Evolutionary conservation across 495 filamentous ascomycete genomes (phyloP), one percentile per base, ranked within the genome.

Genomic region (Trichocladium uniseriatum): DNA sequence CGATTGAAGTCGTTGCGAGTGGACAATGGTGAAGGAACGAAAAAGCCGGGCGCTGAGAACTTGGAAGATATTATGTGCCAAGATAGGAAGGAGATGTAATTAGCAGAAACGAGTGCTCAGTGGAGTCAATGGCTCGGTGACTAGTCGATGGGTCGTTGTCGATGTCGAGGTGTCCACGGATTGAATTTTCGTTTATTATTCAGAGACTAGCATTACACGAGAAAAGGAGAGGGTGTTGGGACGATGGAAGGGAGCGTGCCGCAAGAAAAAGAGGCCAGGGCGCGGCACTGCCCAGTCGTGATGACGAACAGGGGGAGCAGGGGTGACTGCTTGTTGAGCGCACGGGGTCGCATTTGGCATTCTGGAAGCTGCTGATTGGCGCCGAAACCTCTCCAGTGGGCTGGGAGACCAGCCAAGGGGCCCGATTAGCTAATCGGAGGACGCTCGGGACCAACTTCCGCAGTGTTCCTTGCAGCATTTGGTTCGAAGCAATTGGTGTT

Each of bases 331-430:
- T 45, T 43, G 51, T 21, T 44, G 48, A 43, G 41, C 21, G 20
- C 42, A 50, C 39, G 43, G 31, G 42, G 46, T 55, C 24, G 34
- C 47, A 51, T 51, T 48, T 13, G 38, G 20, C 31, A 18, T 55
- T 51, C 48, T 51, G 48, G 53, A 55, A 55, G 36, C 46, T 47
- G 28, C 46, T 55, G 52, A 55, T 55, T 55, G 52, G 52, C 20
- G 27, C 27, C 28, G 14, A 10, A 14, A 9, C 22, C 45, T 36
- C 45, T 49, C 47, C 52, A 31, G 35, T 36, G 37, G 49, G 36
- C 46, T 39, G 52, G 52, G 44, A 46, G 45, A 43, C 32, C 50
- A 47, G 38, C 43, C 42, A 52, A 38, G 42, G 19, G 49, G 28
- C 40, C 49, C 35, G 34, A 18, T 27, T 19, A 20, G 38, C 4